Percentiles rank a stretch among this genome's conserved stretches.
Conservation (phyloP, 2,329 filamentous ascomycete genomes). For the Colletotrichum sp. region DNA sequence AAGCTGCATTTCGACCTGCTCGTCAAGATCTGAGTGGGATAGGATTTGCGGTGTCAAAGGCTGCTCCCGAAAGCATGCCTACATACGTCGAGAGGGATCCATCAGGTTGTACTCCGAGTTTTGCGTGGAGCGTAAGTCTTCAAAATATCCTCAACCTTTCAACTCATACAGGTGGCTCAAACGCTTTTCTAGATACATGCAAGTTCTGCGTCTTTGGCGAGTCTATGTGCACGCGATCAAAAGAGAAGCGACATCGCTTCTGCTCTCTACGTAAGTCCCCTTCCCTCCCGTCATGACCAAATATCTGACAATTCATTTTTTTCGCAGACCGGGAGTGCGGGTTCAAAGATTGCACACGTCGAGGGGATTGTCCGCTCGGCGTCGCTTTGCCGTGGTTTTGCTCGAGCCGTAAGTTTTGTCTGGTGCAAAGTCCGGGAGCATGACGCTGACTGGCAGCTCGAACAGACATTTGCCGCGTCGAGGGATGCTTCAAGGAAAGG, state of each 20-base stretch:
- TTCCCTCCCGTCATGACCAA: neutral
- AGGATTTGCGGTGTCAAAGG: constrained; percentile 5
- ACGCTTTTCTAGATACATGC: neutral
- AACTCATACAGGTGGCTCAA: neutral
- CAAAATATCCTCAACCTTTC: neutral
- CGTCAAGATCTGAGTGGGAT: neutral
- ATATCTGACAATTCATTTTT: neutral
- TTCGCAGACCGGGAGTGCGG: constrained; percentile 7
- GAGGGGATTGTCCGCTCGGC: constrained; percentile 3
- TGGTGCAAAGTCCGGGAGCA: neutral
- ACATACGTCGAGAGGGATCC: constrained; percentile 1
- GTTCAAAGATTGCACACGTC: neutral
- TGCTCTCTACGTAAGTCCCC: neutral
- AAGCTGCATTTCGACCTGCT: neutral
- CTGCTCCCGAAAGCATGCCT: constrained; percentile 16
- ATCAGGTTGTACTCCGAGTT: constrained; percentile 15
- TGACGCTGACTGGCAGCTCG: neutral
- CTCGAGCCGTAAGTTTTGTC: constrained; percentile 9
- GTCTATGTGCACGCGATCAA: constrained; percentile 11
- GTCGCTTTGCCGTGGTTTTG: constrained; percentile 14
- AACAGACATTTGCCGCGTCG: constrained; percentile 9
- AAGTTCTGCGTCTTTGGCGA: constrained; percentile 3
- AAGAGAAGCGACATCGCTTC: constrained; percentile 4
- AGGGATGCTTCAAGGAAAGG: constrained; percentile 3
- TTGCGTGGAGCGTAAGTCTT: constrained; percentile 8